phyloP scores from a whole-genome alignment of 164 flowering plant genomes.

The Nelumbo lutea region DNA sequence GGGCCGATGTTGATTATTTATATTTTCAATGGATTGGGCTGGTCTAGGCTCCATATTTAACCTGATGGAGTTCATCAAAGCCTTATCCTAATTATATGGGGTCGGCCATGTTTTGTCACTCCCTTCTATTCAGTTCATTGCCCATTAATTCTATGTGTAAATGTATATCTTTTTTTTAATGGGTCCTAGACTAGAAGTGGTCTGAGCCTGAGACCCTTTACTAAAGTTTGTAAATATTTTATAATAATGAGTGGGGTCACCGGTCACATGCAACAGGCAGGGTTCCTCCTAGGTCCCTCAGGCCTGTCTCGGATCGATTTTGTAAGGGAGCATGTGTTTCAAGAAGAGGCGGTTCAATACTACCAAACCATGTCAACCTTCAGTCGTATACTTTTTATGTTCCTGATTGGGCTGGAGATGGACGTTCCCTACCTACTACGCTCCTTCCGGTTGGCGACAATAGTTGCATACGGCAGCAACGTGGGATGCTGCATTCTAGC shows the following conservation, averaged over 20 bases:
- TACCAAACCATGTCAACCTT: constrained; percentile 29
- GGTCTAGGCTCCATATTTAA: constrained; percentile 29
- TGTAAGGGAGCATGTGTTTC: constrained; percentile 24
- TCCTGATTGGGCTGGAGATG: constrained; percentile 51
- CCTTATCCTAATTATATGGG: too few relatives aligned
- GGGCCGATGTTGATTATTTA: too few relatives aligned
- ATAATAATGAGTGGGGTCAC: too few relatives aligned
- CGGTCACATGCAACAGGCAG: too few relatives aligned
- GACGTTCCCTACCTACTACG: constrained; percentile 39
- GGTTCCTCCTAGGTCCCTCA: constrained; percentile 41
- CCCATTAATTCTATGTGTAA: too few relatives aligned
- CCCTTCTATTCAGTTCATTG: too few relatives aligned
- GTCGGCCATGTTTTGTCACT: too few relatives aligned
- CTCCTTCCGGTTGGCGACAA: constrained; percentile 15
- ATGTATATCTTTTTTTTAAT: too few relatives aligned
- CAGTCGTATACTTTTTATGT: constrained; percentile 42
- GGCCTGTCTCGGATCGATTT: constrained; percentile 26
- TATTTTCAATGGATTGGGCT: constrained; percentile 29
- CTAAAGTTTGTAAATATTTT: too few relatives aligned
- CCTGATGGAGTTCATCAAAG: too few relatives aligned
- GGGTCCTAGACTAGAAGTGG: too few relatives aligned
- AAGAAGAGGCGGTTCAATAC: constrained; percentile 19
- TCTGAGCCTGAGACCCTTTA: too few relatives aligned
- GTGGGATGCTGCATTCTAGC: constrained; percentile 29
- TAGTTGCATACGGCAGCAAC: constrained; percentile 30